Evolutionary conservation across 768 basidiomycete species (phyloP).

Genomic region (Trichaptum fuscoviolaceum): DNA sequence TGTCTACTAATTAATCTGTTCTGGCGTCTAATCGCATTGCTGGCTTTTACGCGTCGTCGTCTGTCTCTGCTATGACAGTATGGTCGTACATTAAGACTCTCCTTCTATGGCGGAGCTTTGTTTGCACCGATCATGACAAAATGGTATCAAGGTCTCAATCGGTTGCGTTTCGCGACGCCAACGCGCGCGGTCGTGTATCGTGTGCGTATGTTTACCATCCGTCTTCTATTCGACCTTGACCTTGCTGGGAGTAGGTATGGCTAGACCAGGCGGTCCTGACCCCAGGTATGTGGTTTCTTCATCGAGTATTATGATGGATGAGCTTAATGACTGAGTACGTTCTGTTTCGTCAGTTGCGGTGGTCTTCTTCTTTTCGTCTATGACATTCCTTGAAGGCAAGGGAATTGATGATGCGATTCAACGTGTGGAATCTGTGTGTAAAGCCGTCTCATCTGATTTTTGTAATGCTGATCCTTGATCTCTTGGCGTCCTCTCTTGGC

Average conservation of each 20-base stretch:
- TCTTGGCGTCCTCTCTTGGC: background rate
- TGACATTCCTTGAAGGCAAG: slow-evolving; percentile 79
- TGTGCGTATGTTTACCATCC: slow-evolving; percentile 32
- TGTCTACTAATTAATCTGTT: background rate
- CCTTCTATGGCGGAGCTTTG: slow-evolving; percentile 42
- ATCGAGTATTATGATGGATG: background rate
- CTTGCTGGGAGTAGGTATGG: slow-evolving; percentile 49
- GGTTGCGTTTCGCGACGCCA: slow-evolving; percentile 61
- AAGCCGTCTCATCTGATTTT: background rate
- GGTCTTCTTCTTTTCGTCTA: slow-evolving; percentile 62
- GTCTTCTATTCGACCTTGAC: slow-evolving; percentile 6
- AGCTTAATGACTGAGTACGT: background rate
- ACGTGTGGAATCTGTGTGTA: slow-evolving; percentile 34
- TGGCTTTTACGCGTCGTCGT: background rate
- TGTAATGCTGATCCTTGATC: background rate
- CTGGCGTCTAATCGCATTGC: background rate
- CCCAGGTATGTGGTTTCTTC: slow-evolving; percentile 45
- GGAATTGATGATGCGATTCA: slow-evolving; percentile 43
- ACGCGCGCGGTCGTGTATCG: slow-evolving; percentile 55
- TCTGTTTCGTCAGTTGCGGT: slow-evolving; percentile 28
- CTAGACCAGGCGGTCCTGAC: slow-evolving; percentile 78
- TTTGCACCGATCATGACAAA: slow-evolving; percentile 81
- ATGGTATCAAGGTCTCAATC: slow-evolving; percentile 73
- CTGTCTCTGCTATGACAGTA: slow-evolving; percentile 30
- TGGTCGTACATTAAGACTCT: slow-evolving; percentile 49